phyloP scores from a whole-genome alignment of 176 grass and related monocot species.

The Triticum timopheevii region DNA sequence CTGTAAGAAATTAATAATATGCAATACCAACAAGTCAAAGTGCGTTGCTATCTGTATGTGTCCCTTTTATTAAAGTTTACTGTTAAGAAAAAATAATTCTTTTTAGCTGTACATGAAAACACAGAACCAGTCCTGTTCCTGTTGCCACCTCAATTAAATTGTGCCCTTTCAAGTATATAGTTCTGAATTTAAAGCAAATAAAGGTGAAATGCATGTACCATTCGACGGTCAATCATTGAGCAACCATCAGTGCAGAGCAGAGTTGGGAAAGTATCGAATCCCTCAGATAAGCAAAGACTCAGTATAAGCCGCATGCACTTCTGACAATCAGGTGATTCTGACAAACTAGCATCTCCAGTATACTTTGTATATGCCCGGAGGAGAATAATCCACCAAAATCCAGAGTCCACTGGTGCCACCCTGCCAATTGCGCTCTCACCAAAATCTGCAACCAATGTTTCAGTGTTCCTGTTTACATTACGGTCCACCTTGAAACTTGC shows the following conservation, averaged over 20 bases:
- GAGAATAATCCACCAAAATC: slow-evolving; percentile 99
- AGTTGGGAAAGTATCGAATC: slow-evolving; percentile 95
- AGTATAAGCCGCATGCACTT: slow-evolving; percentile 86
- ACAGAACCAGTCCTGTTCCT: background rate
- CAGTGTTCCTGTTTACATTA: slow-evolving; percentile 52
- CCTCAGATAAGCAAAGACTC: slow-evolving; percentile 83
- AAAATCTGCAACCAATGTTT: slow-evolving; percentile 85
- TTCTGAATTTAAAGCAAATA: slow-evolving; percentile 21
- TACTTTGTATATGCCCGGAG: slow-evolving; percentile 95
- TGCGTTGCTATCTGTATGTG: background rate
- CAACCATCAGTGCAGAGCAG: slow-evolving; percentile 97
- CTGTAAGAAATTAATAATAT: background rate
- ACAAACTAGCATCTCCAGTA: slow-evolving; percentile 70
- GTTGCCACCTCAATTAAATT: background rate
- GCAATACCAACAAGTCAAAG: background rate
- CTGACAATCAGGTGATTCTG: slow-evolving; percentile 86
- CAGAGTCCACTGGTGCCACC: slow-evolving; percentile 92
- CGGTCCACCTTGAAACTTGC: slow-evolving; percentile 95
- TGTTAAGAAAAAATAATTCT: background rate
- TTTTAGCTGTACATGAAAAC: background rate
- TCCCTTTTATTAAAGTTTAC: background rate
- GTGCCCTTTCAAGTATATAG: background rate
- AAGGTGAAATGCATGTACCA: slow-evolving; percentile 60
- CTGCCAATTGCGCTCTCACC: slow-evolving; percentile 89
- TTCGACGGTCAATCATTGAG: slow-evolving; percentile 95